A percentile compares a stretch with the other conserved stretches of the same genome.
Evolutionary conservation across 2,329 filamentous ascomycete genomes (phyloP).

Genomic region (Alternaria conjuncta): DNA sequence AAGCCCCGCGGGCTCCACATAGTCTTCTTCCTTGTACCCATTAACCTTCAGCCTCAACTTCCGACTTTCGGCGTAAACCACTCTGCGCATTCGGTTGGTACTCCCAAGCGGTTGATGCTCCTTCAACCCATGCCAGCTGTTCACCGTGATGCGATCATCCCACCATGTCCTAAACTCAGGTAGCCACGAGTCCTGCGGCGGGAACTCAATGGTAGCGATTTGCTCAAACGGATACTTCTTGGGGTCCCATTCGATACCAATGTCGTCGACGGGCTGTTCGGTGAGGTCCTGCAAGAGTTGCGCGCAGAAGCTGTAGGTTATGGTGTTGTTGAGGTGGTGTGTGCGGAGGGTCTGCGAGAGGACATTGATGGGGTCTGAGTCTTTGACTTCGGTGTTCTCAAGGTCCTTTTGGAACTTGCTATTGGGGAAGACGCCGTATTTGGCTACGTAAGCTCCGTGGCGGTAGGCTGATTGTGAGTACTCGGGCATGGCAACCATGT

Average conservation of each 20-base stretch:
- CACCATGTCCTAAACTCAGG: constrained; percentile 51
- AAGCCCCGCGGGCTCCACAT: constrained; percentile 48
- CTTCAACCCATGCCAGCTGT: constrained; percentile 51
- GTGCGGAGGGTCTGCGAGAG: constrained; percentile 30
- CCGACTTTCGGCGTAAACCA: constrained; percentile 51
- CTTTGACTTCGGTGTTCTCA: constrained; percentile 42
- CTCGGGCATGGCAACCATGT: constrained; percentile 42
- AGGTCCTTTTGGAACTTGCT: constrained; percentile 51
- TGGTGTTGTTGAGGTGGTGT: constrained; percentile 25
- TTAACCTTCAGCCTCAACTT: constrained; percentile 50
- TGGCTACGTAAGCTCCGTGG: constrained; percentile 57
- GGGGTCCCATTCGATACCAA: constrained; percentile 54
- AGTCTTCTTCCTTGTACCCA: constrained; percentile 44
- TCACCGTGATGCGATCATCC: constrained; percentile 50
- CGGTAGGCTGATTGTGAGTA: constrained; percentile 59
- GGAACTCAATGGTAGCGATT: constrained; percentile 52
- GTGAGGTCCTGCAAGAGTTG: constrained; percentile 56
- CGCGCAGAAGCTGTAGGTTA: constrained; percentile 50
- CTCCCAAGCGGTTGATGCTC: constrained; percentile 49
- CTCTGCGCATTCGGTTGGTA: constrained; percentile 50
- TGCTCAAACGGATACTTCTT: constrained; percentile 58
- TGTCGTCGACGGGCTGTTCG: constrained; percentile 49
- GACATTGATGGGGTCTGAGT: constrained; percentile 36
- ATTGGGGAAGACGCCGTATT: constrained; percentile 56
- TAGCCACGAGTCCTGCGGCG: constrained; percentile 50